Base-by-base conservation (phyloP, 352 stramenopile genomes). In the Phytophthora capsici region DNA sequence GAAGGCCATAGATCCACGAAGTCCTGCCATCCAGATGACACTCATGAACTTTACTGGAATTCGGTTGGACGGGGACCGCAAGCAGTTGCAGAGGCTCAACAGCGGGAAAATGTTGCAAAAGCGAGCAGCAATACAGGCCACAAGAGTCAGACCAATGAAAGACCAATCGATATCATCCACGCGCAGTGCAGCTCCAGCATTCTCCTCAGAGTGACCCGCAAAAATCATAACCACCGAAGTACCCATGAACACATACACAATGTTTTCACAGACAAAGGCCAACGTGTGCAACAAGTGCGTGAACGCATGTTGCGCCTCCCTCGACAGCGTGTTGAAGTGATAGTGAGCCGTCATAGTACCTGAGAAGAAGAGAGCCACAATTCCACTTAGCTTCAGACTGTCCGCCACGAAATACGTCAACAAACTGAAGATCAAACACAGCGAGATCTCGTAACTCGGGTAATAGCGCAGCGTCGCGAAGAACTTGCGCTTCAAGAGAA, bases 291-390 rank as follows among this genome's bases (percentile, higher is more conserved):
- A 71, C 60, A 95, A 53, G 60, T 95, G 87, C 38, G 82, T 92
- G 66, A 95, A 93, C 44, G 87, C 82, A 62, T 94, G 87, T 69
- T 95, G 87, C 4, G 84, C 87, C 13, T 86, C 86, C 41, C 78
- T 82, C 26, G 84, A 93, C 49, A 95, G 84, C 32, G 87, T 95
- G 59, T 95, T 84, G 64, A 93, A 95, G 44, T 95, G 87, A 57
- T 95, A 95, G 56, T 95, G 87, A 44, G 87, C 84, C 20, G 87
- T 95, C 82, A 95, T 92, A 3, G 87, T 94, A 19, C 87, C 95
- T 7, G 90, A 97, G 61, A 98, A 98, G 46, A 98, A 93, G 14
- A 98, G 89, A 26, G 91, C 88, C 25, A 98, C 94, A 69, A 98
- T 98, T 17, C 95, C 94, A 57, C 86, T 95, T 22, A 97, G 67